Base-by-base conservation (phyloP, 768 basidiomycete genomes). In the Mycena albidolilacea region DNA sequence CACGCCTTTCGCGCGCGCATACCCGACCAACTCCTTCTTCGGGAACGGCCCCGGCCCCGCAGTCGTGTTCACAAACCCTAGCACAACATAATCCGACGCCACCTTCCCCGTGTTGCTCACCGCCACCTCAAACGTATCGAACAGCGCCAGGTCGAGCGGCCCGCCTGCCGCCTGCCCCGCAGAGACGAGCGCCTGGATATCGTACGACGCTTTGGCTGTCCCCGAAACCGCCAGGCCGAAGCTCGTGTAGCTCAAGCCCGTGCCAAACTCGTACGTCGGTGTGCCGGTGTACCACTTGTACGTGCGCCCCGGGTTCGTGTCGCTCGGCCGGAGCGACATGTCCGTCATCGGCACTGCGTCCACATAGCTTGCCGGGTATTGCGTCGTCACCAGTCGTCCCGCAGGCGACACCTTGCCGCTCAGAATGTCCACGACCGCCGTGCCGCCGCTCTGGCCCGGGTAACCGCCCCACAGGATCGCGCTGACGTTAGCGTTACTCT, bases 241-340 rank as follows among this genome's bases (percentile, higher is more conserved):
- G 7, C 81, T 86, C 5, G 89, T 90, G 79, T 84, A 90, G 77
- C 90, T 89, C 62, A 89, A 80, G 21, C 89, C 90, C 64, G 84
- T 83, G 19, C 89, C 90, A 74, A 89, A 90, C 66, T 86, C 84
- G 77, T 84, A 88, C 21, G 89, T 82, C n/a, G 89, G 85, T 17
- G 82, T 82, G 15, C 84, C 88, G 30, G 81, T 83, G 81, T 85
- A 90, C 89, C 89, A 91, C 73, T 86, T 88, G 80, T 90, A 90
- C 10, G 89, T 90, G 43, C 89, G 84, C 12, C 89, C 89, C 0
- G 90, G 89, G 73, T 85, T 88, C 59, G 82, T 82, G 39, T 79
- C 74, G 75, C 83, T 85, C 8, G 89, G 87, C 23, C 87, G 88
- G 46, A 90, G 79, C 2, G 78, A 82, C 89, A 91, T 91, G 79